Evolutionary conservation across 2,329 filamentous ascomycete species (phyloP).

Genomic region (Fusarium sp.): DNA sequence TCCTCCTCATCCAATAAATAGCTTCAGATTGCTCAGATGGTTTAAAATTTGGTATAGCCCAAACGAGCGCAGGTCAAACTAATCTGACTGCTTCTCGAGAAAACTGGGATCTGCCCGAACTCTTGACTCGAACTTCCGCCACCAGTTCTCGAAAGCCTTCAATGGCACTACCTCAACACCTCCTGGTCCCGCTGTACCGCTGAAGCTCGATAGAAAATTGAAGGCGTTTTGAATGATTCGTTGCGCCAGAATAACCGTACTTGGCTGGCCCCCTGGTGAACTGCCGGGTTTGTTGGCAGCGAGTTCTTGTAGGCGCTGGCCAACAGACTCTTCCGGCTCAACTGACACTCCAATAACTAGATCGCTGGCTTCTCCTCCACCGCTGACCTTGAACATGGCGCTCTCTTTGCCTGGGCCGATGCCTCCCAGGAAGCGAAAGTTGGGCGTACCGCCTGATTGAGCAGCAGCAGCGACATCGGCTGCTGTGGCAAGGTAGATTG

Average conservation of each 20-base stretch:
- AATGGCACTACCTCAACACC: constrained; percentile 91
- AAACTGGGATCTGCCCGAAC: constrained; percentile 90
- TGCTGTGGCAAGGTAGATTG: constrained; percentile 83
- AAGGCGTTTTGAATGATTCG: constrained; percentile 97
- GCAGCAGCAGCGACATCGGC: constrained; percentile 56
- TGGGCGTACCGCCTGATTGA: constrained; percentile 59
- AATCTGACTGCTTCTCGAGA: constrained; percentile 72
- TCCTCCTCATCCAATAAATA: neutral
- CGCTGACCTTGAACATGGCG: constrained; percentile 85
- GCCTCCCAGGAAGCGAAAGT: constrained; percentile 88
- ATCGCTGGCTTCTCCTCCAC: constrained; percentile 53
- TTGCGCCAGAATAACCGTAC: constrained; percentile 87
- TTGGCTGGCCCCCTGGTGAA: constrained; percentile 56
- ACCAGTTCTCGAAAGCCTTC: constrained; percentile 97
- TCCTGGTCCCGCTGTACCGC: constrained; percentile 68
- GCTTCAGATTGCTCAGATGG: neutral
- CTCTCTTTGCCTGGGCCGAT: constrained; percentile 92
- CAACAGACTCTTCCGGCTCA: constrained; percentile 80
- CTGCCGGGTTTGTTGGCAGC: constrained; percentile 50
- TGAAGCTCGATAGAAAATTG: constrained; percentile 93
- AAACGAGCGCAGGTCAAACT: neutral
- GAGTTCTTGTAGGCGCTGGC: constrained; percentile 74
- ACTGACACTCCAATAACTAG: constrained; percentile 85
- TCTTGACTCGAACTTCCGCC: constrained; percentile 92
- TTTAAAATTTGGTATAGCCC: too few relatives aligned